Evolutionary conservation across 495 filamentous ascomycete genomes (phyloP), one percentile per base, ranked within the genome.

Genomic region (Penicillium roqueforti): DNA sequence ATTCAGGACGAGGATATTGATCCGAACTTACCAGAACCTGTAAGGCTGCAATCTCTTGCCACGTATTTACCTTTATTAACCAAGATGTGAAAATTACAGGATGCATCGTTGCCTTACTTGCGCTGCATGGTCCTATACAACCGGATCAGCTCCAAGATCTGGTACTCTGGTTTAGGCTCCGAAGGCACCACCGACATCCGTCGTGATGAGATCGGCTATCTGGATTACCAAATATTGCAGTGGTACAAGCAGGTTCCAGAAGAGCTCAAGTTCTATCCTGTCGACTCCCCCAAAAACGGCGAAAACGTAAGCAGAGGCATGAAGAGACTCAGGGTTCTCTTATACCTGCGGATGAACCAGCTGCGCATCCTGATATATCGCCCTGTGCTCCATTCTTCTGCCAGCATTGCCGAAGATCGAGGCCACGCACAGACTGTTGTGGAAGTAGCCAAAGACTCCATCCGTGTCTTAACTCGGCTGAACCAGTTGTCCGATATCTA

Each of bases 1-100:
- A 78, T 90, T 37, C 87, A 89, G 56, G 90, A 95, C 59, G 80
- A 86, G 38, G 89, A 92, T 69, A 87, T 95, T 52, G 90, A 95
- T 57, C 83, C 87, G 0, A 81, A 78, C 42, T 66, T 95, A 29
- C 87, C 87, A 3, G 85, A 85, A 56, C 90, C 89, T 31, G 89
- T 91, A 74, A 77, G 86, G 16, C 7, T 16, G 26, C n/a, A 32
- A 26, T 16, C 14, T 6, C 4, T 6, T 14, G 3, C 63, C 19
- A 20, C 37, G 13, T 37, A 39, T 6, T 26, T 8, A 20, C 22
- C 39, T 19, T 41, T 16, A 23, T 16, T 18, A 13, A 48, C 51
- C 50, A 23, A 53, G 22, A 44, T 45, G 0, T 36, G 1, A 11
- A n/a, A 16, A 18, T n/a, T 11, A 22, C 61, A 90, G 87, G 82